phyloP scores from a whole-genome alignment of 2,329 filamentous ascomycete species.

The Zarea fungicola region DNA sequence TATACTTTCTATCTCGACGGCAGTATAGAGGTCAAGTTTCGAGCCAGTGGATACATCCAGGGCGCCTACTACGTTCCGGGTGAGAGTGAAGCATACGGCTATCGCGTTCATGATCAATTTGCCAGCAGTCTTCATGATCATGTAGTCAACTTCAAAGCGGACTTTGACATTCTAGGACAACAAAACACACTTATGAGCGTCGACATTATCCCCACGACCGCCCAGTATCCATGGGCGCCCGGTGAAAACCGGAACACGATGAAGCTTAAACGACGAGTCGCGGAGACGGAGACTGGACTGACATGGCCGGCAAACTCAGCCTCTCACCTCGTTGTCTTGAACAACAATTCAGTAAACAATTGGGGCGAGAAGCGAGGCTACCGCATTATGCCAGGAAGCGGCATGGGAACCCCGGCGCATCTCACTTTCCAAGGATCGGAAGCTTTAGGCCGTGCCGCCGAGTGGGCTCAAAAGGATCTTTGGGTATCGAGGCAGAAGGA shows the following conservation, averaged over 20 bases:
- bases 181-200: slow-evolving; percentile 39
- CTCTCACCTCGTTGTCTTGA: slow-evolving; percentile 46
- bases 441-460: slow-evolving; percentile 28
- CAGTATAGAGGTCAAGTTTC: slow-evolving; percentile 44
- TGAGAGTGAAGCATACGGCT: slow-evolving; percentile 43
- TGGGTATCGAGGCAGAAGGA: slow-evolving; percentile 8
- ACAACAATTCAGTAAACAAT: slow-evolving; percentile 41
- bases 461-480: slow-evolving; percentile 17
- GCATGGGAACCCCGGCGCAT: slow-evolving; percentile 1
- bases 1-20: slow-evolving; percentile 49
- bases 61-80: slow-evolving; percentile 41
- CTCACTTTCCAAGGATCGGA: slow-evolving; percentile 3
- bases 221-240: slow-evolving; percentile 44
- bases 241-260: slow-evolving; percentile 45
- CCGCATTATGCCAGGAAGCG: slow-evolving; percentile 27
- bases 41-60: slow-evolving; percentile 51
- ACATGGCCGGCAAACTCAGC: slow-evolving; percentile 44
- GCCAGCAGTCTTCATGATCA: slow-evolving; percentile 51
- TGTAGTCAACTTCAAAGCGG: slow-evolving; percentile 50
- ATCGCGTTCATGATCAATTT: slow-evolving; percentile 42
- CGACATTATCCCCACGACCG: slow-evolving; percentile 26
- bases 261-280: slow-evolving; percentile 39
- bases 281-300: slow-evolving; percentile 38
- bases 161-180: slow-evolving; percentile 46
- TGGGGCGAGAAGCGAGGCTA: slow-evolving; percentile 50